These are phyloP conservation scores for Fusarium mundagurra DNA, from an alignment of 2,329 filamentous ascomycete genomes.

Conservation along the genomic window DNA sequence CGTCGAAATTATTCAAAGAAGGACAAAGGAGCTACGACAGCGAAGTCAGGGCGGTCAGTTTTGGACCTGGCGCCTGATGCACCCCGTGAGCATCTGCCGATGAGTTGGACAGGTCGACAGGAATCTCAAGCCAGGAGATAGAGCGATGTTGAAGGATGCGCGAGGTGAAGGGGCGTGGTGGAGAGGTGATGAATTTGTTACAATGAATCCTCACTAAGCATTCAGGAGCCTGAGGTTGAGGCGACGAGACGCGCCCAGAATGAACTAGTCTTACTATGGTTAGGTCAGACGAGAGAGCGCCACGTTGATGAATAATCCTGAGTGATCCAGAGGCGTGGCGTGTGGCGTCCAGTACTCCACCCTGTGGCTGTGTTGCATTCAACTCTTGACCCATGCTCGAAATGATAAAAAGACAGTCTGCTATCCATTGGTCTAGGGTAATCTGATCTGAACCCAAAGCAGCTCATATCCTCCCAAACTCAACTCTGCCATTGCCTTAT, in stretches of 20 bases:
- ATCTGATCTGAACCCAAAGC: not conserved
- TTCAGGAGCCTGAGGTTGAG: constrained; percentile 38
- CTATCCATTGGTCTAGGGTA: not conserved
- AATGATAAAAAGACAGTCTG: not conserved
- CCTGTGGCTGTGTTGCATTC: not conserved
- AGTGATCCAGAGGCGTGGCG: not conserved
- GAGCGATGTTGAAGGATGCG: constrained; percentile 29
- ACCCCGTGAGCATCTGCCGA: constrained; percentile 47
- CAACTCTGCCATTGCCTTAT: not conserved
- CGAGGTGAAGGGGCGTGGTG: constrained; percentile 27
- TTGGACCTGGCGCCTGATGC: constrained; percentile 47
- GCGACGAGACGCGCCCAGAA: constrained; percentile 37
- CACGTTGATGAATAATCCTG: constrained; percentile 27
- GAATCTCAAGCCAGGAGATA: constrained; percentile 26
- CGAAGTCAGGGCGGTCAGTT: constrained; percentile 46
- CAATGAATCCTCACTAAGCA: constrained; percentile 36
- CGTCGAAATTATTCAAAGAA: constrained; percentile 30
- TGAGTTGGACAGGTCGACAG: constrained; percentile 35
- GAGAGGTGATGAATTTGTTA: constrained; percentile 43
- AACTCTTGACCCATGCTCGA: not conserved
- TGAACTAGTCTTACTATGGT: not conserved
- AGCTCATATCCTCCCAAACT: constrained; percentile 23
- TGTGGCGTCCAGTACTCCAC: not conserved
- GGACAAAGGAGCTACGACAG: constrained; percentile 34
- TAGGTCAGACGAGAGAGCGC: not conserved